Conservation (phyloP, 2,329 filamentous ascomycete species). For the Aspergillus neoniger region DNA sequence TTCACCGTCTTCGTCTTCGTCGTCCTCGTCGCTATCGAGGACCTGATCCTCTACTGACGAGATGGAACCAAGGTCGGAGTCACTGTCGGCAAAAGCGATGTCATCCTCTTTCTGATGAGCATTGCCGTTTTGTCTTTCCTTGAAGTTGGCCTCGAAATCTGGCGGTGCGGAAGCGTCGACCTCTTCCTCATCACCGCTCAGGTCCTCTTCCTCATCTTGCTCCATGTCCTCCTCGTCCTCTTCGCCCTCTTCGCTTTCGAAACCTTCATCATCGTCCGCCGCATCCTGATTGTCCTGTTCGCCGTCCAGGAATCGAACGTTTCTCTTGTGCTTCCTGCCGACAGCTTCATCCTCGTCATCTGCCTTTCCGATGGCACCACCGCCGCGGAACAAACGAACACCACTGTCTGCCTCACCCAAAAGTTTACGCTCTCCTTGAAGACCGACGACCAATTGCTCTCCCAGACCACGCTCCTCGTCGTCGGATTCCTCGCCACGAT, state of each 20-base stretch:
- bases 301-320: slow-evolving; percentile 54
- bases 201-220: slow-evolving; percentile 41
- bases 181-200: slow-evolving; percentile 40
- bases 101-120: slow-evolving; percentile 65
- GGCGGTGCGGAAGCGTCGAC: slow-evolving; percentile 44
- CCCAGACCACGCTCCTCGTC: slow-evolving; percentile 81
- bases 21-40: slow-evolving; percentile 52
- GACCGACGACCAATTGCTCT: slow-evolving; percentile 87
- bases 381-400: slow-evolving; percentile 81
- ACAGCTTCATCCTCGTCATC: slow-evolving; percentile 60
- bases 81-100: slow-evolving; percentile 89
- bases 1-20: slow-evolving; percentile 60
- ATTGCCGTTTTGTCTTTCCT: slow-evolving; percentile 54
- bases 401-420: slow-evolving; percentile 81
- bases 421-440: slow-evolving; percentile 79
- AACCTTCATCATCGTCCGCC: slow-evolving; percentile 59
- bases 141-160: slow-evolving; percentile 48
- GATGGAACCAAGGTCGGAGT: slow-evolving; percentile 91
- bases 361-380: slow-evolving; percentile 63
- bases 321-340: slow-evolving; percentile 57
- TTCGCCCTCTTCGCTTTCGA: slow-evolving; percentile 55
- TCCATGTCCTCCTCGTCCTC: slow-evolving; percentile 54
- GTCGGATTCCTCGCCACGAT: slow-evolving; percentile 59
- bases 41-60: slow-evolving; percentile 64
- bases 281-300: slow-evolving; percentile 54